phyloP scores from a whole-genome alignment of 257 asterid genomes.

The Salvia hispanica region DNA sequence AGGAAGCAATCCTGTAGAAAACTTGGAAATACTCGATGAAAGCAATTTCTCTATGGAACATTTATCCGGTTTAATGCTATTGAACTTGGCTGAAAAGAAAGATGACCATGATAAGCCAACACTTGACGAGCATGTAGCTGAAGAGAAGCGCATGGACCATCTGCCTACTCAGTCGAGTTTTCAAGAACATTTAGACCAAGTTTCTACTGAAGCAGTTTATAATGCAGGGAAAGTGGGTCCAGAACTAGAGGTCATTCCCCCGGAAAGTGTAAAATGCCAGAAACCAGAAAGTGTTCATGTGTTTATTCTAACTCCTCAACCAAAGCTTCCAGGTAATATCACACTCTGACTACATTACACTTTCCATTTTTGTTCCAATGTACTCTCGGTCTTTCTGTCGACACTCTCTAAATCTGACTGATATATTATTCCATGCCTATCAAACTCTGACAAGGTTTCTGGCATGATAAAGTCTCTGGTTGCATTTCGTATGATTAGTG shows the following conservation, averaged over 20 bases:
- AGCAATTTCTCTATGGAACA: conserved; percentile 16
- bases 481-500: conserved; percentile 6
- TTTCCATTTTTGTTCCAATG: neutral
- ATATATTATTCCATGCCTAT: neutral
- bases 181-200: conserved; percentile 35
- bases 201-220: conserved; percentile 34
- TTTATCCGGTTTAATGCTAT: conserved; percentile 9
- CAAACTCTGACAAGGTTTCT: conserved; percentile 3
- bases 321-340: conserved; percentile 48
- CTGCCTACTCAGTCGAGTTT: conserved; percentile 19
- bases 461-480: neutral
- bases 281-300: conserved; percentile 33
- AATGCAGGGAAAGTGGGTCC: conserved; percentile 29
- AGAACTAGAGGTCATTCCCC: conserved; percentile 37
- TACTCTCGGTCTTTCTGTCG: neutral
- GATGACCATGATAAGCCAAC: conserved; percentile 33
- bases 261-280: conserved; percentile 35
- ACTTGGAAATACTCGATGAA: conserved; percentile 22
- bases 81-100: conserved; percentile 27
- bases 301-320: conserved; percentile 47
- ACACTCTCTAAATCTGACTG: conserved; percentile 1
- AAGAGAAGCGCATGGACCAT: conserved; percentile 29
- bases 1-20: conserved; percentile 21
- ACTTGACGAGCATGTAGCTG: conserved; percentile 32
- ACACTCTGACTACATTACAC: neutral